Conservation (phyloP, 306 rosid species). For the apple (Malus domestica) region DNA sequence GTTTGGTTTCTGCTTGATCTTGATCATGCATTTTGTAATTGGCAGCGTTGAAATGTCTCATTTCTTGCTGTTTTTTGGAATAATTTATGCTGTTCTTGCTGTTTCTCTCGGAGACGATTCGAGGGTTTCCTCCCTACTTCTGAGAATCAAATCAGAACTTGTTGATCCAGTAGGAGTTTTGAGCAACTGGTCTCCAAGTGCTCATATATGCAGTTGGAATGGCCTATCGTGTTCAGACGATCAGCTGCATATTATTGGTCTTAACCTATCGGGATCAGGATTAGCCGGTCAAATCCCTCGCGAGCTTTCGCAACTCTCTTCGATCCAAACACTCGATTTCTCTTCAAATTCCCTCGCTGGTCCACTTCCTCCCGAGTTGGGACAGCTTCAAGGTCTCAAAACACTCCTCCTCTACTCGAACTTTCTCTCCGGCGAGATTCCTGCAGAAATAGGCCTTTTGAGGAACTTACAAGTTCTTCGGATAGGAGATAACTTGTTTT, state of each 20-base stretch:
- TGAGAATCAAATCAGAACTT: slow-evolving; percentile 59
- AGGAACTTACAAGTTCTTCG: slow-evolving; percentile 70
- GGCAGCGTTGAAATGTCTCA: slow-evolving; percentile 33
- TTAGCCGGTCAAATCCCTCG: slow-evolving; percentile 60
- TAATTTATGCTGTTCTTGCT: slow-evolving; percentile 27
- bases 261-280: slow-evolving; percentile 67
- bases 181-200: slow-evolving; percentile 58
- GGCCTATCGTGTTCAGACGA: slow-evolving; percentile 62
- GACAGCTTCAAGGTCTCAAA: slow-evolving; percentile 54
- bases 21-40: slow-evolving; percentile 28
- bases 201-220: slow-evolving; percentile 59
- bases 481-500: slow-evolving; percentile 69
- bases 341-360: slow-evolving; percentile 70
- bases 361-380: slow-evolving; percentile 57
- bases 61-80: slow-evolving; percentile 35
- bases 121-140: slow-evolving; percentile 54
- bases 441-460: slow-evolving; percentile 69
- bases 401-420: slow-evolving; percentile 56
- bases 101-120: slow-evolving; percentile 32
- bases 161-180: slow-evolving; percentile 54
- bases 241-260: slow-evolving; percentile 36
- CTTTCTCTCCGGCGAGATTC: slow-evolving; percentile 68
- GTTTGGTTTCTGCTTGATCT: slow-evolving; percentile 25
- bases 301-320: slow-evolving; percentile 41
- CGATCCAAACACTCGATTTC: slow-evolving; percentile 73